Percentiles rank a stretch among this genome's conserved stretches.
Evolutionary conservation across 176 grass and related monocot genomes (phyloP).

Genomic region (Eleusine indica): DNA sequence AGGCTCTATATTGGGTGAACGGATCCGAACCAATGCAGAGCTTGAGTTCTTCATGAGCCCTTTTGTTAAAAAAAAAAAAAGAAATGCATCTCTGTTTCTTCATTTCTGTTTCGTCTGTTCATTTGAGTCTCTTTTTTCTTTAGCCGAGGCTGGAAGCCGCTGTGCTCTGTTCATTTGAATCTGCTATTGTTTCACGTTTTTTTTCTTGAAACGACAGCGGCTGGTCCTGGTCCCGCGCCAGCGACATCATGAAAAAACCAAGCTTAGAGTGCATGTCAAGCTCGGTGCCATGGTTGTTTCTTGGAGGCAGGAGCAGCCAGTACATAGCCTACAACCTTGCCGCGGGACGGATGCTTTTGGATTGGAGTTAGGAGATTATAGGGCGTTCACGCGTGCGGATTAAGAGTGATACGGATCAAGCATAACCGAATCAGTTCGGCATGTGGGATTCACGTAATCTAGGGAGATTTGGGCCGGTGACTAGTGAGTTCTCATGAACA

Average conservation of each 20-base stretch:
- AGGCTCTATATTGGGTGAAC: neutral
- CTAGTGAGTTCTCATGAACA: constrained; percentile 25
- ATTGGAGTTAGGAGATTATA: constrained; percentile 6
- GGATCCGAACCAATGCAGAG: neutral
- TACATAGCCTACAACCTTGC: neutral
- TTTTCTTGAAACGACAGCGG: neutral
- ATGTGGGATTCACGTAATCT: constrained; percentile 23
- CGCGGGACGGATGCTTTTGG: constrained; percentile 17
- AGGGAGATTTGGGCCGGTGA: constrained; percentile 16
- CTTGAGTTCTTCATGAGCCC: neutral
- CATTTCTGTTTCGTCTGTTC: constrained; percentile 12
- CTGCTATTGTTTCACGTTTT: neutral
- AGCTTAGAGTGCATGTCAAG: constrained; percentile 38
- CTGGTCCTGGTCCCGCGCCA: neutral
- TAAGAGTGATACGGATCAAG: neutral
- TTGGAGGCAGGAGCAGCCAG: constrained; percentile 27
- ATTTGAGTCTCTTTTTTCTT: neutral
- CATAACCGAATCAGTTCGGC: neutral
- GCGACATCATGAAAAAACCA: neutral
- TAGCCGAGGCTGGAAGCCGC: neutral
- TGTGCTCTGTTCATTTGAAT: neutral
- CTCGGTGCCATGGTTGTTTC: constrained; percentile 11
- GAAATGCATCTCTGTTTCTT: neutral
- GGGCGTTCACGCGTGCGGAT: constrained; percentile 9
- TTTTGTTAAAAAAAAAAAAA: neutral